Evolutionary conservation across 2,329 filamentous ascomycete species (phyloP).

Genomic region (Aspergillus pseudonomiae): DNA sequence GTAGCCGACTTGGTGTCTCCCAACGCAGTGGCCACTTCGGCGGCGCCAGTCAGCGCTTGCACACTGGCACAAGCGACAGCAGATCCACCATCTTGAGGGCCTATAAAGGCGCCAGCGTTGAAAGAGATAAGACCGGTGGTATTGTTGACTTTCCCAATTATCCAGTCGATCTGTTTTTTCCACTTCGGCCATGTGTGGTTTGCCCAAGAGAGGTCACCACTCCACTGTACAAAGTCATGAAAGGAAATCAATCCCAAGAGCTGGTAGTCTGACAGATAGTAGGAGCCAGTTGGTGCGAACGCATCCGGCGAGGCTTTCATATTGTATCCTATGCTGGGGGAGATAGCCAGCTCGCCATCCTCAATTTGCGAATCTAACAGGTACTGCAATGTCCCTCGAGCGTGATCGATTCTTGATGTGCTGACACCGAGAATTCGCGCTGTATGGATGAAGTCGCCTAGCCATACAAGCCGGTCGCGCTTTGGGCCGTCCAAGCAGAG

Average conservation of each 20-base stretch:
- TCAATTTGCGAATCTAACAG: constrained; percentile 16
- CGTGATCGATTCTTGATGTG: constrained; percentile 18
- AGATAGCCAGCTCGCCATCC: constrained; percentile 15
- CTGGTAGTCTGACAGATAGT: not conserved
- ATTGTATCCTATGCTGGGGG: constrained; percentile 17
- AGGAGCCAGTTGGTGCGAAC: not conserved
- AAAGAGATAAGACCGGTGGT: not conserved
- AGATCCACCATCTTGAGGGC: constrained; percentile 8
- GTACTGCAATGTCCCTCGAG: constrained; percentile 16
- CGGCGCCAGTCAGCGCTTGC: constrained; percentile 15
- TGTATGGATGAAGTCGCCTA: constrained; percentile 24
- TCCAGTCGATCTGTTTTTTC: not conserved
- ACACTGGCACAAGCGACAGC: constrained; percentile 11
- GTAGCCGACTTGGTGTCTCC: constrained; percentile 9
- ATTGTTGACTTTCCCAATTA: not conserved
- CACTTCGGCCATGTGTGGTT: not conserved
- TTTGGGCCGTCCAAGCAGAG: constrained; percentile 58
- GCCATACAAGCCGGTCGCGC: constrained; percentile 53
- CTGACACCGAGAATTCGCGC: constrained; percentile 20
- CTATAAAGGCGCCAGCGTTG: constrained; percentile 23
- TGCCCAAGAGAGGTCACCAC: not conserved
- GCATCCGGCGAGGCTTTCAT: not conserved
- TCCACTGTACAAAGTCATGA: not conserved
- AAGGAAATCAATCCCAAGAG: not conserved
- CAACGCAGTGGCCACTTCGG: constrained; percentile 11